Evolutionary conservation across 2,329 filamentous ascomycete genomes (phyloP), one percentile per base, ranked within the genome.

Genomic region (Harringtonia aguacate): DNA sequence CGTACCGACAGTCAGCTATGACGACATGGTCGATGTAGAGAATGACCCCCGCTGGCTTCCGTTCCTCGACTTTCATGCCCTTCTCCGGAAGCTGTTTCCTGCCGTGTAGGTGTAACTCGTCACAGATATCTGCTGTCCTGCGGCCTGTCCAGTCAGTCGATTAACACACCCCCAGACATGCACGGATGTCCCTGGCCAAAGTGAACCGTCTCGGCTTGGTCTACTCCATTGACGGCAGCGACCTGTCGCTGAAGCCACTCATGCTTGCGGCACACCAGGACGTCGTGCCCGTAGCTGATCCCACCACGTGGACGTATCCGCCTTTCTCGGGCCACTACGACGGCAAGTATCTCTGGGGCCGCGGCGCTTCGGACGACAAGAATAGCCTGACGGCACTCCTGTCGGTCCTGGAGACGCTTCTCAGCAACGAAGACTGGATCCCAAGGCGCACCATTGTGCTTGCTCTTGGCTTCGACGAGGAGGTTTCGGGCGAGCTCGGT

Each of bases 191-290:
- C 8, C 57, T 77, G 0, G 70, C 78, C 44, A 72, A 70, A 46
- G 59, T 79, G 51, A 81, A 81, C 55, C 73, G 66, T 2, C 71
- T 79, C 53, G 77, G 72, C 3, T 60, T 80, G 36, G 55, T 81
- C 27, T 79, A 71, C 54, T 77, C 73, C 3, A 75, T 75, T 69
- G 48, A 68, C 33, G 78, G 77, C 4, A 65, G 61, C 8, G 62
- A 78, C 30, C 47, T 57, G 3, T 56, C 53, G 1, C 58, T 77
- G 31, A 75, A 73, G 56, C 76, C 77, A 0, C 68, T 71, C 4
- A 59, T 81, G 20, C 61, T 82, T 31, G 74, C 79, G 65, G 77
- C 76, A 1, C 78, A 81, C 56, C 75, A 80, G 55, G 79, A 82
- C 55, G 75, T 79, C 9, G 77, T 83, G 3, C 77, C 77, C 2